Base-by-base conservation (phyloP, 2,329 filamentous ascomycete genomes). In the Clonostachys byssicola region DNA sequence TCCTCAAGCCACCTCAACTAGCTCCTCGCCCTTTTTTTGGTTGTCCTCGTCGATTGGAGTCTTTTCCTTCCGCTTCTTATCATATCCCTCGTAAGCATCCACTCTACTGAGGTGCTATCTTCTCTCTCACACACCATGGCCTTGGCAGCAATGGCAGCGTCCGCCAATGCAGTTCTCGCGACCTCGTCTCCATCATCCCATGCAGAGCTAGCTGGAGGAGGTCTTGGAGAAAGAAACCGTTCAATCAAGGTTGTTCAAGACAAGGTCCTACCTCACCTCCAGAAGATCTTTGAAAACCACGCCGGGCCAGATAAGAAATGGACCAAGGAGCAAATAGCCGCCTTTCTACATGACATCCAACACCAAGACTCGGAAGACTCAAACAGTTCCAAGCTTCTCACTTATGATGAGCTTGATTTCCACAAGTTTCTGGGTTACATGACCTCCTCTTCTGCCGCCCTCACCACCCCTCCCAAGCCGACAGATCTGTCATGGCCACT, bases 401-500 rank as follows among this genome's bases (percentile, higher is more conserved):
- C 38, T 5, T 23, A n/a, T 14, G 34, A 52, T 39, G 57, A 59
- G 20, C 61, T 80, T 52, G 73, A 76, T 49, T 67, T 80, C 41
- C 57, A 63, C 41, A 67, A 59, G 47, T 83, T 83, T 54, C 56
- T 81, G 30, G 56, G 57, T n/a, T 82, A 80, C 64, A 81, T 83
- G 74, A 73, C 71, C 4, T 81, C 78, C 23, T 51, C 70, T 4
- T 67, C 70, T 12, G 66, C 71, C 47, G 67, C 72, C 40, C 65
- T 68, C 35, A 65, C 70, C 16, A 67, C 64, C 2, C 72, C 73
- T 3, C 63, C 64, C 17, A 56, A 59, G 20, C 52, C 66, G 17
- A 42, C 35, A 3, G 77, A 82, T 47, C 77, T 94, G 47, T 81
- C 89, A 45, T 86, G 84, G 58, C 92, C 92, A 1, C 71, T 96